Conservation (phyloP, 2,329 filamentous ascomycete species). For the Emergomyces pasteurianus region DNA sequence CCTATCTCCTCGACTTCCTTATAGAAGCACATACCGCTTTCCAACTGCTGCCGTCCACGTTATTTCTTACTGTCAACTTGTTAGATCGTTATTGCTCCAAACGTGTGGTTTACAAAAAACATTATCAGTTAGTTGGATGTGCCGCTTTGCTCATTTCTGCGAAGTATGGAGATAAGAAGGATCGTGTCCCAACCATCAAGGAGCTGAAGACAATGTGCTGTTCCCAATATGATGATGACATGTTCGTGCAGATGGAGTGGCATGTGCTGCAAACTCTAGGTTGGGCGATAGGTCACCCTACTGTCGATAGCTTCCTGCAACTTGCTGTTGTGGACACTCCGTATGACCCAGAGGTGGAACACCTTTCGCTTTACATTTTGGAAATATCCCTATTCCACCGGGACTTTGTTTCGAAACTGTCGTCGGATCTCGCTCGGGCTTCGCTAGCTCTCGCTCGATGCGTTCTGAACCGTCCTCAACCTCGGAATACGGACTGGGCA, state of each 20-base stretch:
- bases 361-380: conserved; percentile 87
- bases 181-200: conserved; percentile 91
- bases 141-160: conserved; percentile 90
- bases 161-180: conserved; percentile 98
- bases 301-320: conserved; percentile 86
- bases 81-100: conserved; percentile 96
- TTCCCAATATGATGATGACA: conserved; percentile 93
- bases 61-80: conserved; percentile 93
- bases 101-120: conserved; percentile 95
- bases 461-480: conserved; percentile 69
- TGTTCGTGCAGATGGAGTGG: conserved; percentile 99
- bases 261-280: conserved; percentile 95
- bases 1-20: conserved; percentile 94
- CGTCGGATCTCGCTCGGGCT: conserved; percentile 80
- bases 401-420: conserved; percentile 86
- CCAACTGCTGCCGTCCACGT: conserved; percentile 81
- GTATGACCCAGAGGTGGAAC: conserved; percentile 78
- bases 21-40: conserved; percentile 95
- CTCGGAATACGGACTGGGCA: conserved; percentile 64
- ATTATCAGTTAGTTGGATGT: conserved; percentile 96
- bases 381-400: conserved; percentile 94
- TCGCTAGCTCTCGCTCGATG: conserved; percentile 77
- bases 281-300: conserved; percentile 92
- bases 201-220: conserved; percentile 99
- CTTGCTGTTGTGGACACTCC: conserved; percentile 64